Evolutionary conservation across 495 filamentous ascomycete species (phyloP).

Genomic region (Cairneyella variabilis): DNA sequence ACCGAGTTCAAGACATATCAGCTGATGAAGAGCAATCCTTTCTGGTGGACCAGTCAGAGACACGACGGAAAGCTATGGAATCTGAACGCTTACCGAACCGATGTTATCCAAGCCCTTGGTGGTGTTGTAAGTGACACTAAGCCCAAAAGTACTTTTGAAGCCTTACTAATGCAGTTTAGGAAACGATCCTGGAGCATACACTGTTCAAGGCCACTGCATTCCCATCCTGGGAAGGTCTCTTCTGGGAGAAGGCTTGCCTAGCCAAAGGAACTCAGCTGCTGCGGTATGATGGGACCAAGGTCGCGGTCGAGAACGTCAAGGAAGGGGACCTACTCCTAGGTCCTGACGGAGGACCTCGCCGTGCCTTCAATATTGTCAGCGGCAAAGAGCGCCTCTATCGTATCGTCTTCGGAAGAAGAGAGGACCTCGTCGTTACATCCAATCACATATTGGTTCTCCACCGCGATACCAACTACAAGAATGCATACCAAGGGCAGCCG

Average conservation of each 20-base stretch:
- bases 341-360: not conserved
- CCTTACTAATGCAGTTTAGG: constrained; percentile 27
- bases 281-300: not conserved
- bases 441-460: not conserved
- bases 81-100: constrained; percentile 93
- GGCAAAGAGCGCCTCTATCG: not conserved
- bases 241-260: constrained; percentile 81
- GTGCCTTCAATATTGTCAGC: not conserved
- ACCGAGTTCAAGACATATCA: constrained; percentile 99
- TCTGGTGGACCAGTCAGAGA: constrained; percentile 98
- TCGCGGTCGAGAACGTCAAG: not conserved
- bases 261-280: not conserved
- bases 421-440: not conserved
- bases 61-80: constrained; percentile 99
- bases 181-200: constrained; percentile 97
- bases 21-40: constrained; percentile 98
- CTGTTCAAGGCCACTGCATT: constrained; percentile 99
- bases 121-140: constrained; percentile 56
- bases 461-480: no score
- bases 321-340: not conserved
- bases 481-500: no score
- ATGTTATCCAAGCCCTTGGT: constrained; percentile 97
- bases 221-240: constrained; percentile 97
- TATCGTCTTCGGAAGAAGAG: not conserved
- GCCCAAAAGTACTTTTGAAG: not conserved